Evolutionary conservation across 768 basidiomycete species (phyloP), one percentile per base, ranked within the genome.

Genomic region (Symmetrospora coprosmae): DNA sequence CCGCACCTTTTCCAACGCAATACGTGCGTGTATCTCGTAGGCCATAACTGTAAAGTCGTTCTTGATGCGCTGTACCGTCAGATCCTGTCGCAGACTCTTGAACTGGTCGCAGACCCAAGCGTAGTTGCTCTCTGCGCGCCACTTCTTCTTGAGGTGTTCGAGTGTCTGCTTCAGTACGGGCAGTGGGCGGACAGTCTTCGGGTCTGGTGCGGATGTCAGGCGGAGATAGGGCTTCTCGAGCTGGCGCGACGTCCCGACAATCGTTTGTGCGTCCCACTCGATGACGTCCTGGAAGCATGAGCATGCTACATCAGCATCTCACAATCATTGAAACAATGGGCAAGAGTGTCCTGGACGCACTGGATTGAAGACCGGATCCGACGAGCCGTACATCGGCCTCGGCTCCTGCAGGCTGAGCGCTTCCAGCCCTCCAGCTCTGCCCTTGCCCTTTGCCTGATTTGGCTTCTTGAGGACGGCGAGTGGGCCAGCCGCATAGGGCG

Each of bases 41-140:
- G 94, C 94, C 72, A 84, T 80, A 27, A 92, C 89, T 6, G 94
- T 96, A 69, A 99, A 94, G 56, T 92, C 87, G 67, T 94, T 97
- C 76, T 94, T 96, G 66, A 99, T 94, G 31, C 94, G 84, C 75
- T 99, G 94, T 75, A 92, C 92, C 66, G 91, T 97, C 63, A 99
- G 78, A 76, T 99, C 94, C 73, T 97, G 94, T 39, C 94, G 82
- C 61, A 99, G 75, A 71, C 86, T 89, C 78, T 99, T 97, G 76
- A 99, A 88, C 73, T 99, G 94, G 69, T 86, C 94, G 71, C 92
- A 90, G 70, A 96, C 87, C 83, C 88, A 99, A 59, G 79, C 74
- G 69, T 96, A 94, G 70, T 78, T 78, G 33, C 72, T 69, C 65
- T 85, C 86, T 65, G 84, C 79, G 67, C 82, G 79, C 89, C 92